Base-by-base conservation (phyloP, 2,329 filamentous ascomycete species). In the Anisogramma anomala region DNA sequence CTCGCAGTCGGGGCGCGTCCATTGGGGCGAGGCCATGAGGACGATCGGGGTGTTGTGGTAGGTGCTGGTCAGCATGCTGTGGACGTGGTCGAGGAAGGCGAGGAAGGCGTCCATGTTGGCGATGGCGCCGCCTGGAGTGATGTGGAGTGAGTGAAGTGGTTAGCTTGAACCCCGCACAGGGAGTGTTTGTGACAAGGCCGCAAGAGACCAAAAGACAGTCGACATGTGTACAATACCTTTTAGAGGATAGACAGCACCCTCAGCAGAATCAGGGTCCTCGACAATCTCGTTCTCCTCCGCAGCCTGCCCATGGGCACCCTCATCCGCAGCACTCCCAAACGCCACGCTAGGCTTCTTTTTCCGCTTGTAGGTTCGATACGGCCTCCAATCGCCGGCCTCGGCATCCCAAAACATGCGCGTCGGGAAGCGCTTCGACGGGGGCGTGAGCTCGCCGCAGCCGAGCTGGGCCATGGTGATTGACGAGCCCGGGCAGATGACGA, bases 21-120 rank as follows among this genome's bases (percentile, higher is more conserved):
- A 98, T 51, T 80, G 81, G 3, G 91, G 88, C 52, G 94, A 84
- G 6, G 83, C 76, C 61, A 96, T 82, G 48, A 98, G 76, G 59
- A 96, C 72, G 49, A 98, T 85, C 2, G 91, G 88, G 0, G 89
- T 95, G 64, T 95, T 95, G 65, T 96, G 91, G 58, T 94, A 91
- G 3, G 85, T 86, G 19, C 86, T 87, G 46, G 86, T 91, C 45
- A 98, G 74, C 35, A 84, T 76, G 60, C 84, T 81, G 69, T 95
- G 85, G 50, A 96, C 82, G 59, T 98, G 85, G 42, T 88, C 84
- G 55, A 98, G 75, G 54, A 96, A 81, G 23, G 91, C 89, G 49
- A 94, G 83, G 66, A 98, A 94, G 50, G 86, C 89, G 1, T 80
- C 73, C 86, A 94, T 94, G 58, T 96, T 78, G 32, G 82, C 78